A percentile compares a stretch with the other conserved stretches of the same genome.
Evolutionary conservation across 257 asterid genomes (phyloP).

Genomic region (Salvia rosmarinus): DNA sequence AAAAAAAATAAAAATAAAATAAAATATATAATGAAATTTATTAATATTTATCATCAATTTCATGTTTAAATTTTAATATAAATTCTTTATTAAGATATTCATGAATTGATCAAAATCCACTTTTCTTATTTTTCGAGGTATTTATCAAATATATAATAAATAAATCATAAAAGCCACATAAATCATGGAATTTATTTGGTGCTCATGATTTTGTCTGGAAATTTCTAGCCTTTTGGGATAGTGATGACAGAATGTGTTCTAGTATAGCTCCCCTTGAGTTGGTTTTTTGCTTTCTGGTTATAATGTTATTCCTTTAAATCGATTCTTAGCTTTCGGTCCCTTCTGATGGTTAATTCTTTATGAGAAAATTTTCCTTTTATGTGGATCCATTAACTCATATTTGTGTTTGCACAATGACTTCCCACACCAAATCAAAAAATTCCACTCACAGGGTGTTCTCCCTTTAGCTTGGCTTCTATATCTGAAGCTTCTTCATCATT

Average conservation of each 20-base stretch:
- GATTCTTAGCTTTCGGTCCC: too few relatives aligned
- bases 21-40: too few relatives aligned
- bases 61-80: too few relatives aligned
- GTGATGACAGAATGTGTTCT: constrained; percentile 7
- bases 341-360: background rate
- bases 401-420: too few relatives aligned
- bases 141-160: too few relatives aligned
- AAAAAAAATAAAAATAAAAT: too few relatives aligned
- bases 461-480: too few relatives aligned
- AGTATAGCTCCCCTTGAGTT: background rate
- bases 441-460: background rate
- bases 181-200: background rate
- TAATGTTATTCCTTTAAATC: background rate
- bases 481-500: background rate
- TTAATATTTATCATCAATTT: too few relatives aligned
- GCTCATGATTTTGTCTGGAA: constrained; percentile 10
- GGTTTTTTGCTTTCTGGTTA: background rate
- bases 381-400: background rate
- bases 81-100: too few relatives aligned
- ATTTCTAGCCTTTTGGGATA: constrained; percentile 18
- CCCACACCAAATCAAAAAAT: background rate
- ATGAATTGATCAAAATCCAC: too few relatives aligned
- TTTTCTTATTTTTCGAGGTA: background rate
- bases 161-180: too few relatives aligned
- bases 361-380: background rate